Evolutionary conservation across 371 early-diverging fungal genomes (phyloP), one percentile per base, ranked within the genome.

Genomic region (Mortierella sp.): DNA sequence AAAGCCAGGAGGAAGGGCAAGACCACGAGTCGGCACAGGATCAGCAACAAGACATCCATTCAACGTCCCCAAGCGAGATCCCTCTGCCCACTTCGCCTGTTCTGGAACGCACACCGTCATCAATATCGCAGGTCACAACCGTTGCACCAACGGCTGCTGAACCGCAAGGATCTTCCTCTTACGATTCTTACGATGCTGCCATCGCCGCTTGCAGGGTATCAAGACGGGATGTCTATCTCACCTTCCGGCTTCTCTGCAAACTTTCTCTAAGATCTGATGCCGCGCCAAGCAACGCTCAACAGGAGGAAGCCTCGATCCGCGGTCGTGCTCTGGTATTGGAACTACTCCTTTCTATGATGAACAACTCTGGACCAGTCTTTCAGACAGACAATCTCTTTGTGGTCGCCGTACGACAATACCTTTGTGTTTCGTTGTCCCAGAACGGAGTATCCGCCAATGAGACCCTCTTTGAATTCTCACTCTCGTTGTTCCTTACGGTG

Each of bases 231-330:
- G 94, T 93, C 3, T 95, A 92, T 41, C 80, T 95, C 21, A 91
- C 96, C 0, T 91, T 98, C 77, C 90, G 97, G 13, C 94, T 97
- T 1, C 84, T 98, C 24, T 96, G 96, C 83, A 94, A 94, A 67
- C 85, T 97, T n/a, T 93, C 94, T 21, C 95, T 95, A 88, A 89
- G 92, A 28, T 56, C 80, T 0, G 80, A 78, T 22, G 41, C 67
- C 49, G 27, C 71, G 24, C 63, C 56, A 19, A 60, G 52, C 54
- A 79, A 65, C 48, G 51, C 79, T 2, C 72, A 78, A 40, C 68
- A 57, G 53, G 79, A 81, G 53, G 79, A 79, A 16, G 61, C 77
- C 5, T 77, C 76, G 19, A 45, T 74, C 48, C 63, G 78, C 13
- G 79, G 83, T 44, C 73, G 73, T 46, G 58, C 86, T 34, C 65